phyloP scores from a whole-genome alignment of 495 filamentous ascomycete genomes.

The Neurospora terricola region DNA sequence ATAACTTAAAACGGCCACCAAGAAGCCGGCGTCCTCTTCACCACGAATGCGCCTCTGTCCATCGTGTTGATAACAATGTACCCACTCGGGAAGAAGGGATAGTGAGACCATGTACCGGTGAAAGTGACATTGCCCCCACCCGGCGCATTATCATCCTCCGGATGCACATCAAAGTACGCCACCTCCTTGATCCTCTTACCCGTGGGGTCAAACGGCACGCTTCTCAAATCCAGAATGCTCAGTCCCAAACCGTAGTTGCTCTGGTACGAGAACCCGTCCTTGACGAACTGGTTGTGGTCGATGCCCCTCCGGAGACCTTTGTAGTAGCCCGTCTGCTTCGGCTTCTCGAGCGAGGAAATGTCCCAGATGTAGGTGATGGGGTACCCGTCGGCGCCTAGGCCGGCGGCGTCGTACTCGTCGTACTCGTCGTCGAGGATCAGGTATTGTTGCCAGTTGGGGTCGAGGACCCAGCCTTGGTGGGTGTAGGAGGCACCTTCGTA shows the following conservation, averaged over 20 bases:
- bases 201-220: conserved; percentile 26
- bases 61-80: conserved; percentile 47
- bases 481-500: conserved; percentile 42
- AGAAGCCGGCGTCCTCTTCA: conserved; percentile 19
- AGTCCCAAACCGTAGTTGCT: conserved; percentile 45
- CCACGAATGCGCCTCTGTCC: conserved; percentile 42
- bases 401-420: conserved; percentile 37
- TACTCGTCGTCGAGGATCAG: conserved; percentile 48
- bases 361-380: conserved; percentile 46
- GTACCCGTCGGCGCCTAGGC: conserved; percentile 28
- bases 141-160: conserved; percentile 42
- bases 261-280: conserved; percentile 38
- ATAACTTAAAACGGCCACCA: not conserved
- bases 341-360: conserved; percentile 35
- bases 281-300: conserved; percentile 49
- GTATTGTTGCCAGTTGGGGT: conserved; percentile 29
- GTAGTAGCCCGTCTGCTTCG: conserved; percentile 43
- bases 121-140: conserved; percentile 32
- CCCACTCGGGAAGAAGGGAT: conserved; percentile 42
- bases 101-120: conserved; percentile 42
- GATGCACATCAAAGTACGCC: conserved; percentile 45
- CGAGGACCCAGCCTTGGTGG: conserved; percentile 47
- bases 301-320: conserved; percentile 30
- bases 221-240: conserved; percentile 38
- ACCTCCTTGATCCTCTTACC: conserved; percentile 34